A percentile compares a stretch with the other conserved stretches of the same genome.
These are phyloP conservation scores for Mucor racemosus DNA, from an alignment of 371 early-diverging fungal genomes.

Conservation along the genomic window DNA sequence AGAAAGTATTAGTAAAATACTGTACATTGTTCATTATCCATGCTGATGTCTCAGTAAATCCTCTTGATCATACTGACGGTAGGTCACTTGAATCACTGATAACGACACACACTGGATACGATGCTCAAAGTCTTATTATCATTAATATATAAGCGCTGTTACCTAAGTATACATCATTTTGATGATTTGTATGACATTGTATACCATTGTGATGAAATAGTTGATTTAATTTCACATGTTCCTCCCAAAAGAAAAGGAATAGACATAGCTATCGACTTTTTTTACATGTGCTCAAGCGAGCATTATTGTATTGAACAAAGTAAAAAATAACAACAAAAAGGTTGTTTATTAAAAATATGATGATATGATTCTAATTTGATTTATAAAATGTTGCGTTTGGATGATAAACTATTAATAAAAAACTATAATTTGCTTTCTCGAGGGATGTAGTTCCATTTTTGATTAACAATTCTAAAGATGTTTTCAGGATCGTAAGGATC, in stretches of 20 bases:
- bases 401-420: too few relatives aligned
- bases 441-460: slow-evolving; percentile 18
- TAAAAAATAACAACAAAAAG: too few relatives aligned
- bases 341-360: not conserved
- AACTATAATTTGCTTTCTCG: slow-evolving; percentile 16
- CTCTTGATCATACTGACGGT: too few relatives aligned
- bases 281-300: not conserved
- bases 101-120: not conserved
- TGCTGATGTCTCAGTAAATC: too few relatives aligned
- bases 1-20: too few relatives aligned
- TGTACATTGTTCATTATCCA: too few relatives aligned
- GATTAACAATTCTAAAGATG: slow-evolving; percentile 13
- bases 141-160: too few relatives aligned
- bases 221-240: not conserved
- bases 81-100: too few relatives aligned
- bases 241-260: not conserved
- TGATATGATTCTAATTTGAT: too few relatives aligned
- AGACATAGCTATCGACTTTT: not conserved
- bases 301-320: too few relatives aligned
- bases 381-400: not conserved
- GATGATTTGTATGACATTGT: not conserved
- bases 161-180: not conserved
- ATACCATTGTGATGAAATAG: not conserved
- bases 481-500: slow-evolving; percentile 21
- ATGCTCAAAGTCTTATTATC: not conserved